Base-by-base conservation (phyloP, 768 basidiomycete species). In the Auriscalpium orientale region DNA sequence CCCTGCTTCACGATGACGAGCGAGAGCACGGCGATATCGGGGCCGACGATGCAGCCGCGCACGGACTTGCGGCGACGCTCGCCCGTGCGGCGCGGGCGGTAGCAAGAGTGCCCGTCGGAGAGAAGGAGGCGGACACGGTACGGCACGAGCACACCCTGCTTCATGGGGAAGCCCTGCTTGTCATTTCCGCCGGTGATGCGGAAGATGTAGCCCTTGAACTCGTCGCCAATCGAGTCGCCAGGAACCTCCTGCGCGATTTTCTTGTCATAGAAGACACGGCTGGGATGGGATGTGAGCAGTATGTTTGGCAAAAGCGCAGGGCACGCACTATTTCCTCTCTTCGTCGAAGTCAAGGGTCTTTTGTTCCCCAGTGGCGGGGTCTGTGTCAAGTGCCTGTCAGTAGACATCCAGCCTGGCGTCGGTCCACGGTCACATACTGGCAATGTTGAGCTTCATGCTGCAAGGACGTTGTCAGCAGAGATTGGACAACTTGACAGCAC, bases 1-100 rank as follows among this genome's bases (percentile, higher is more conserved):
- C 95, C 95, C 77, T 97, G 89, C 81, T 98, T 97, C 76, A 97
- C 91, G 65, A 99, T 87, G 70, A 95, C 86, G 62, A 95, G 78
- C 50, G 90, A 88, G 62, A 99, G 83, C 58, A 97, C 95, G 54
- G 93, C 88, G 65, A 98, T 97, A 73, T 99, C 95, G 68, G 92
- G 82, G 62, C 90, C 93, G 70, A 98, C 91, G 74, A 98, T 98
- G 81, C 94, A 97, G 36, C 95, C 95, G 60, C 95, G 90, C 59
- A 99, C 91, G 66, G 95, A 97, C 77, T 98, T 98, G 81, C 95
- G 90, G 81, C 91, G 94, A 76, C 95, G 91, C 77, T 99, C 95
- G 68, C 95, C 95, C 49, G 79, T 74, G 72, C 94, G 90, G 69
- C 94, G 90, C 63, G 79, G 72, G 66, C 95, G 92, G 83, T 91